Percentiles rank a stretch among this genome's conserved stretches.
phyloP scores from a whole-genome alignment of 352 stramenopile species.

The Phytophthora multivora region DNA sequence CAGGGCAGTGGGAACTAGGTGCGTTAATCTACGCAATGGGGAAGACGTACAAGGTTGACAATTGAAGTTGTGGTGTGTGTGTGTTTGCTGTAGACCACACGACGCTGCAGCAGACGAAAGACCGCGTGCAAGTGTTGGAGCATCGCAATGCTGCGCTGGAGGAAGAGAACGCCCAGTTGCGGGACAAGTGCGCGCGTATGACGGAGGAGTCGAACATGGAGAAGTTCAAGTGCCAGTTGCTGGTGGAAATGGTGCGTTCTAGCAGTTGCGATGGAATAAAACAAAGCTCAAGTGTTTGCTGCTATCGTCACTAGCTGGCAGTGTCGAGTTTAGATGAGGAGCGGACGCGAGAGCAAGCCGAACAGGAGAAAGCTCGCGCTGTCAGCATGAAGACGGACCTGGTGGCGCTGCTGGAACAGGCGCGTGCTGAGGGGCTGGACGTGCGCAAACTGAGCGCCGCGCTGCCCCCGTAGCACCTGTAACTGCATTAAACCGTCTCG shows the following conservation, averaged over 20 bases:
- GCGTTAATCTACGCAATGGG: neutral
- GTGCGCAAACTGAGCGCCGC: conserved; percentile 55
- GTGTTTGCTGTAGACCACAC: conserved; percentile 55
- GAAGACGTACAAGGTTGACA: neutral
- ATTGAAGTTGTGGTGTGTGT: conserved; percentile 1
- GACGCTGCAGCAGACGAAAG: conserved; percentile 47
- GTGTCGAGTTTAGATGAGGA: conserved; percentile 86
- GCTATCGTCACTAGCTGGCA: conserved; percentile 48
- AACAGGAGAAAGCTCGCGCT: conserved; percentile 66
- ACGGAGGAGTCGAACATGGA: conserved; percentile 87
- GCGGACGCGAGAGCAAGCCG: conserved; percentile 54
- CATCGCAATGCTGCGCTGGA: conserved; percentile 56
- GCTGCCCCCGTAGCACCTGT: conserved; percentile 15
- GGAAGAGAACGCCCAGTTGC: conserved; percentile 63
- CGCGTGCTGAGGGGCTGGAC: conserved; percentile 69
- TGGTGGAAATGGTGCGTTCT: conserved; percentile 82
- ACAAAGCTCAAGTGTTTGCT: neutral
- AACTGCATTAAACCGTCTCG: neutral
- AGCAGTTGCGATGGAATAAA: neutral
- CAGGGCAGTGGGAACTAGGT: conserved; percentile 77
- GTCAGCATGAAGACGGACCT: conserved; percentile 68
- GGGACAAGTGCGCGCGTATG: conserved; percentile 61
- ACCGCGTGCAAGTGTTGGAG: conserved; percentile 39
- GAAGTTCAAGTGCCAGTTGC: conserved; percentile 88
- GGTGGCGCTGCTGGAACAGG: conserved; percentile 70